Conservation (phyloP, 2,329 filamentous ascomycete species). For the Harringtonia aguacate region DNA sequence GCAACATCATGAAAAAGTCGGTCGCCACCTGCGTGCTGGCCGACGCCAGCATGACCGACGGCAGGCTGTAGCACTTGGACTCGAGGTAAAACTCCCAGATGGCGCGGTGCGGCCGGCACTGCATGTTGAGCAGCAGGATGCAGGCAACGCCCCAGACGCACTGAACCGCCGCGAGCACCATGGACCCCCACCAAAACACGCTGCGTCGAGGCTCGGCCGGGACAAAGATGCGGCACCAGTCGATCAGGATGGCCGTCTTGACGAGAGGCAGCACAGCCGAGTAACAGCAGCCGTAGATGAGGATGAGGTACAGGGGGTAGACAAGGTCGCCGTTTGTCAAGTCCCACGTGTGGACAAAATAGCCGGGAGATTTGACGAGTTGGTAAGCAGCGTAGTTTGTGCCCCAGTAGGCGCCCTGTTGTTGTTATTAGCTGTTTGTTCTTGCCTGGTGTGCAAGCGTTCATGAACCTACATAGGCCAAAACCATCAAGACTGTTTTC, state of each 20-base stretch:
- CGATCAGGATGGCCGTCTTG: slow-evolving; percentile 29
- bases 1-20: slow-evolving; percentile 21
- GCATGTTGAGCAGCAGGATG: slow-evolving; percentile 21
- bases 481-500: slow-evolving; percentile 2
- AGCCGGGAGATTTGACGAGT: slow-evolving; percentile 20
- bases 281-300: slow-evolving; percentile 24
- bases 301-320: slow-evolving; percentile 15
- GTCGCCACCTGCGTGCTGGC: slow-evolving; percentile 21
- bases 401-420: slow-evolving; percentile 7
- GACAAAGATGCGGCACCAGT: slow-evolving; percentile 29
- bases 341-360: slow-evolving; percentile 25
- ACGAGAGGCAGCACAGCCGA: slow-evolving; percentile 24
- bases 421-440: not conserved
- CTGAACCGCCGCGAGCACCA: slow-evolving; percentile 20
- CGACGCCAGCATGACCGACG: slow-evolving; percentile 18
- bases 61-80: slow-evolving; percentile 21
- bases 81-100: slow-evolving; percentile 8
- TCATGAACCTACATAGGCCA: slow-evolving; percentile 5
- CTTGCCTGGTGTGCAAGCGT: not conserved
- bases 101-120: slow-evolving; percentile 16
- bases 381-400: slow-evolving; percentile 13
- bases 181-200: slow-evolving; percentile 24
- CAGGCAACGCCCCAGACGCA: slow-evolving; percentile 16
- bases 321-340: slow-evolving; percentile 15
- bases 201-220: slow-evolving; percentile 15